Percentiles rank a stretch among this genome's conserved stretches.
Evolutionary conservation across 345 rosid genomes (phyloP).

Genomic region (Pelargonium nanum): DNA sequence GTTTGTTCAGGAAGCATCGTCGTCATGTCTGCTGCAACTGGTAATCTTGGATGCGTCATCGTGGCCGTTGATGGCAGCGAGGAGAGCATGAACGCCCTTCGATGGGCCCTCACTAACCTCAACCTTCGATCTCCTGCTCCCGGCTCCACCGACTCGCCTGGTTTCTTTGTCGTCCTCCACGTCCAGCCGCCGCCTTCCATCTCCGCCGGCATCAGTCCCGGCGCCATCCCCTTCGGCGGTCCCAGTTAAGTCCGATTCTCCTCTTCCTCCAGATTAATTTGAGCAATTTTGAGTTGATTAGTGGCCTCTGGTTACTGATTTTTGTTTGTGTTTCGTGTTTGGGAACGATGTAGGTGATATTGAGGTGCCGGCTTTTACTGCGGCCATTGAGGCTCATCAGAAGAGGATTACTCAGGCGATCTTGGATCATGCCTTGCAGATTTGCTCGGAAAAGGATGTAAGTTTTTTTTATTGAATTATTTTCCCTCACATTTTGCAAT

Average conservation of each 20-base stretch:
- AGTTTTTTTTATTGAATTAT: not conserved
- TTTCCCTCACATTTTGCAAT: not conserved
- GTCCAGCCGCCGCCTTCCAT: conserved; percentile 80
- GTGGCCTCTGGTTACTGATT: not conserved
- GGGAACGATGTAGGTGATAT: conserved; percentile 33
- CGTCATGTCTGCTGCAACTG: too few species aligned
- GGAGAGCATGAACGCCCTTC: conserved; percentile 78
- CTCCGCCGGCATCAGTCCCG: conserved; percentile 62
- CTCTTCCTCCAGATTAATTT: not conserved
- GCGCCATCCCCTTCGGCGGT: conserved; percentile 84
- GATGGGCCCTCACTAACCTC: conserved; percentile 70
- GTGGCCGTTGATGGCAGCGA: conserved; percentile 86
- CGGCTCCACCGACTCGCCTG: conserved; percentile 26
- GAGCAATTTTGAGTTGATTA: not conserved
- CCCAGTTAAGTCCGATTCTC: conserved; percentile 42
- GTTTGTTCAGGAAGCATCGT: conserved; percentile 14
- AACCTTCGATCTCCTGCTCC: conserved; percentile 51
- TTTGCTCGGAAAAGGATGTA: conserved; percentile 47
- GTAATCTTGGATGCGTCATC: conserved; percentile 53
- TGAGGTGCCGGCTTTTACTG: conserved; percentile 81
- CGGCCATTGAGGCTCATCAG: conserved; percentile 87
- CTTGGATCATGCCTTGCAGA: conserved; percentile 45
- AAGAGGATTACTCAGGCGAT: conserved; percentile 54
- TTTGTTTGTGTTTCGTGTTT: not conserved
- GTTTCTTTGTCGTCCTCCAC: conserved; percentile 58